Conservation (phyloP, 2,329 filamentous ascomycete species). For the Dryadomyces quercus-mongolicae region DNA sequence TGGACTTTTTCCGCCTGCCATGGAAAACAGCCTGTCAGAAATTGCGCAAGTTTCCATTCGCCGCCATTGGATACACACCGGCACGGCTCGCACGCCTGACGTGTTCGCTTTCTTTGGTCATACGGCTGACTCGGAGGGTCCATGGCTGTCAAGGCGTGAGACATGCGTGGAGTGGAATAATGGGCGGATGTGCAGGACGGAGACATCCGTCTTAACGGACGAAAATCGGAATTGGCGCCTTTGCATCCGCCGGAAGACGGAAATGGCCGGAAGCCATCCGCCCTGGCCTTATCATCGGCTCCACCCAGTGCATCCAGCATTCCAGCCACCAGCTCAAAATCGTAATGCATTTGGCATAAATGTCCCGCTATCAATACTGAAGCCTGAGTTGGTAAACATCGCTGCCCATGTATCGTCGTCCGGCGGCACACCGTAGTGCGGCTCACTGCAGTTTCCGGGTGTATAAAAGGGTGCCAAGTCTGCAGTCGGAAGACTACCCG, state of each 20-base stretch:
- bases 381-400: neutral
- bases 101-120: neutral
- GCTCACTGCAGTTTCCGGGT: neutral
- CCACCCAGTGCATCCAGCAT: neutral
- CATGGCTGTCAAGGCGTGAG: neutral
- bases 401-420: neutral
- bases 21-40: neutral
- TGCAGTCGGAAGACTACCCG: too few relatives aligned
- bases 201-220: neutral
- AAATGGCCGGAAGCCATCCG: neutral
- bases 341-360: neutral
- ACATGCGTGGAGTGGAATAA: too few relatives aligned
- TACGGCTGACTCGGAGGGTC: neutral
- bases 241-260: neutral
- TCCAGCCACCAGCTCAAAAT: neutral
- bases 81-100: neutral
- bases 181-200: too few relatives aligned
- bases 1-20: slow-evolving; percentile 2
- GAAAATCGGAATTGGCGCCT: neutral
- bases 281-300: neutral
- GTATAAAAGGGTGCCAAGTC: neutral
- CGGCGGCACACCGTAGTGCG: neutral
- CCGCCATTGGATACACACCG: neutral
- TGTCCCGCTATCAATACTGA: neutral
- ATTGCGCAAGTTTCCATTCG: neutral